Evolutionary conservation across 2,329 filamentous ascomycete species (phyloP).

Genomic region (Beauveria rudraprayagi): DNA sequence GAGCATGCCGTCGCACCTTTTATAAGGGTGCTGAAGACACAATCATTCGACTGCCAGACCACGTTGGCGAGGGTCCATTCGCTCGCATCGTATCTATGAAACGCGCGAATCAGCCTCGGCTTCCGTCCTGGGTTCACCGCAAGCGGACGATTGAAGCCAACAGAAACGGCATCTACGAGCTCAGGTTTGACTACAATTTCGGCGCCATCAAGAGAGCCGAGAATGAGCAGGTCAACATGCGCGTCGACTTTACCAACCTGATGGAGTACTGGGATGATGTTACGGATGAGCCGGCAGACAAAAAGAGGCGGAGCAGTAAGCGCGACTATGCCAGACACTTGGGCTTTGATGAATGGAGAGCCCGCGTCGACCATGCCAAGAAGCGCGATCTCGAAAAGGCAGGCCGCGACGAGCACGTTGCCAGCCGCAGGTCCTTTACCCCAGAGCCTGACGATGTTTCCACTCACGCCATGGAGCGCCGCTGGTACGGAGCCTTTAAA

Average conservation of each 20-base stretch:
- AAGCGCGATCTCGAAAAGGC: neutral
- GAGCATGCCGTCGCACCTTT: slow-evolving; percentile 16
- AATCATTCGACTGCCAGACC: slow-evolving; percentile 18
- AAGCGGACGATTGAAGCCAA: neutral
- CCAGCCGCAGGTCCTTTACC: neutral
- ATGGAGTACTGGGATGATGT: slow-evolving; percentile 23
- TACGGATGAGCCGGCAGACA: slow-evolving; percentile 11
- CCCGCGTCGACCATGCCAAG: neutral
- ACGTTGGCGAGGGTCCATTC: slow-evolving; percentile 20
- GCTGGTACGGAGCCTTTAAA: slow-evolving; percentile 15
- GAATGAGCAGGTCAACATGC: slow-evolving; percentile 20
- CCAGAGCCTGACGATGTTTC: neutral
- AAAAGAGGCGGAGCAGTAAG: neutral
- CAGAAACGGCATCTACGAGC: slow-evolving; percentile 18
- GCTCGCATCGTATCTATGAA: slow-evolving; percentile 19
- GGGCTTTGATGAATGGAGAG: neutral
- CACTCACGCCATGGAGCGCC: neutral
- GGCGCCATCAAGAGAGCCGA: slow-evolving; percentile 17
- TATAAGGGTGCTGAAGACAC: slow-evolving; percentile 18
- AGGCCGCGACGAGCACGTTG: neutral
- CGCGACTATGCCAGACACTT: neutral
- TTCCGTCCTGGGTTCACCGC: slow-evolving; percentile 9
- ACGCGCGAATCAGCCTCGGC: neutral
- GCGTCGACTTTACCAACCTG: slow-evolving; percentile 27
- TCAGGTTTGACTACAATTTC: slow-evolving; percentile 28